phyloP scores from a whole-genome alignment of 768 basidiomycete genomes.

The Psilocybe cyanescens region DNA sequence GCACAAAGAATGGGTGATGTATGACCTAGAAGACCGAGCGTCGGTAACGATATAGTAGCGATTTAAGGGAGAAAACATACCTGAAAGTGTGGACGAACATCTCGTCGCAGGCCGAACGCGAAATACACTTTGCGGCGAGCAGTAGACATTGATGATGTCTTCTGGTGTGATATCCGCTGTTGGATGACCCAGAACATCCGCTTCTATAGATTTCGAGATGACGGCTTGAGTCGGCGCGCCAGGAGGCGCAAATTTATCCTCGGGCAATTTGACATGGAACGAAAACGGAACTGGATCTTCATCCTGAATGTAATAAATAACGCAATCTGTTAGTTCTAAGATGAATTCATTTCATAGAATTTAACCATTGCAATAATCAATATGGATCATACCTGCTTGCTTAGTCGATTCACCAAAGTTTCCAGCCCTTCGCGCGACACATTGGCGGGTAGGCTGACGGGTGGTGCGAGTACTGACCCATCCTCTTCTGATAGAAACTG shows the following conservation, averaged over 20 bases:
- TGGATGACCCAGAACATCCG: conserved; percentile 77
- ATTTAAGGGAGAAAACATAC: conserved; percentile 39
- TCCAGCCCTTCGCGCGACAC: conserved; percentile 84
- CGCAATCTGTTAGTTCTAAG: conserved; percentile 20
- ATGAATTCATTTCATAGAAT: conserved; percentile 22
- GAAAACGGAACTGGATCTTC: conserved; percentile 93
- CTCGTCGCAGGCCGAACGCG: conserved; percentile 91
- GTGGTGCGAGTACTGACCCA: conserved; percentile 79
- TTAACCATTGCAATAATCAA: conserved; percentile 12
- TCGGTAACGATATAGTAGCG: background rate
- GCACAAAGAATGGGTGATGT: conserved; percentile 93
- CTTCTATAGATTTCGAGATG: conserved; percentile 82
- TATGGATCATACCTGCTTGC: conserved; percentile 59
- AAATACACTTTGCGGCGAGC: conserved; percentile 96
- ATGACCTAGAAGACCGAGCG: conserved; percentile 61
- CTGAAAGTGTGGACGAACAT: conserved; percentile 91
- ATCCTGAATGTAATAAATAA: conserved; percentile 41
- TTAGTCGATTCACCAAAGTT: conserved; percentile 86
- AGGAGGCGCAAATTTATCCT: conserved; percentile 47
- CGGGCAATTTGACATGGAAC: conserved; percentile 83
- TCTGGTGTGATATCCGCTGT: conserved; percentile 79
- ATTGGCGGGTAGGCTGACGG: conserved; percentile 89
- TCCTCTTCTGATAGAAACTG: conserved; percentile 94
- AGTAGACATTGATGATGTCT: conserved; percentile 86
- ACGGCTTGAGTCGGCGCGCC: conserved; percentile 76